Base-by-base conservation (phyloP, 2,329 filamentous ascomycete species). In the Arthrobotrys megalospora region DNA sequence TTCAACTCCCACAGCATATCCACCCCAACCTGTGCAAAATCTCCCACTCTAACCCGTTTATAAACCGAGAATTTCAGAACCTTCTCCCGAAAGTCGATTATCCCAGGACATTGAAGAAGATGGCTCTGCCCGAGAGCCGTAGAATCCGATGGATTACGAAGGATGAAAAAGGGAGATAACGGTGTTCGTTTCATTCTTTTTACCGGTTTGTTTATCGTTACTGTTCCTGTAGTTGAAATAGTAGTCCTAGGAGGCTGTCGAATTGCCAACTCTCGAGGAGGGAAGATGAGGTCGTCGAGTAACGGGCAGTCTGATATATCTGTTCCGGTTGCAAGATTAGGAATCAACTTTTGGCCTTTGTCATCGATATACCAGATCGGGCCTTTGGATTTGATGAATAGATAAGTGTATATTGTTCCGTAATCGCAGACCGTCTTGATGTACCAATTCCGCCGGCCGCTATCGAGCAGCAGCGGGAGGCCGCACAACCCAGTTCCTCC, bases 231-330 rank as follows among this genome's bases (percentile, higher is more conserved):
- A 8, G 6, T 3, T 1, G 55, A 28, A 5, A 60, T 16, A 3
- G 19, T 28, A 19, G 55, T 60, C 28, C 12, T 60, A 7, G 36
- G 55, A 6, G 55, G 55, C 11, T 43, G 16, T 10, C 2, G 16
- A 11, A 43, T n/a, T 3, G 0, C 16, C 2, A 60, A 32, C n/a
- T 60, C 65, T 14, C 45, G 34, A 10, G 48, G 28, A 2, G 69
- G 52, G 41, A 64, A 34, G 14, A 66, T 36, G 7, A 28, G 16
- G 19, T 73, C 69, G 41, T 73, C 21, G 14, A 73, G n/a, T 1
- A 73, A 36, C 1, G 69, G 69, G 32, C 48, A 55, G 6, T 41
- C 24, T 12, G 69, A 55, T 5, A 73, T 60, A 28, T 73, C 69
- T 2, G 1, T 21, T 2, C 45, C 62, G 1, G n/a, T 19, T 14